Evolutionary conservation across 257 asterid species (phyloP).

Genomic region (Striga asiatica): DNA sequence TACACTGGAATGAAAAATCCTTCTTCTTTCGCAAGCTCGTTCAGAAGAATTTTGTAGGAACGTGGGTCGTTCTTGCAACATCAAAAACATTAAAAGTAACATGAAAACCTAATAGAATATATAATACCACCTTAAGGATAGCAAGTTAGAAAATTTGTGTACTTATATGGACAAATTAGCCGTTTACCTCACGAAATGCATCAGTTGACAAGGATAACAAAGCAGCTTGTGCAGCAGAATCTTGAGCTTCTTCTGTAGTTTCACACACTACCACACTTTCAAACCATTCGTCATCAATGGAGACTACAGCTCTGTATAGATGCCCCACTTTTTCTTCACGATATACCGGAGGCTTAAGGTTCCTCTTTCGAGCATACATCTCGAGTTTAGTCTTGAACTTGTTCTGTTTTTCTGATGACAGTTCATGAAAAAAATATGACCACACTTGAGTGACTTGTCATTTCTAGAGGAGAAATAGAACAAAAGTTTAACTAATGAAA

Average conservation of each 20-base stretch:
- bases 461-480: background rate
- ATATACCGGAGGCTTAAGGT: constrained; percentile 21
- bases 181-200: constrained; percentile 26
- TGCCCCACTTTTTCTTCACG: constrained; percentile 5
- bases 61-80: constrained; percentile 15
- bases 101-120: background rate
- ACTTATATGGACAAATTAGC: background rate
- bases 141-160: too few relatives aligned
- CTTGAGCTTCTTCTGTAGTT: constrained; percentile 28
- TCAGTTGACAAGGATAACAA: constrained; percentile 20
- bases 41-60: constrained; percentile 34
- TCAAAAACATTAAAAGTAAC: background rate
- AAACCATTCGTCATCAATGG: constrained; percentile 18
- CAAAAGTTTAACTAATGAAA: too few relatives aligned
- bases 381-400: constrained; percentile 30
- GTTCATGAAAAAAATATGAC: background rate
- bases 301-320: constrained; percentile 22
- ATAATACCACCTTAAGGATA: too few relatives aligned
- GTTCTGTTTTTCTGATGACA: background rate
- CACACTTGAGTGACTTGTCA: background rate
- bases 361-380: constrained; percentile 27
- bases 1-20: constrained; percentile 26
- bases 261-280: constrained; percentile 15
- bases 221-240: constrained; percentile 36
- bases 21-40: constrained; percentile 20